Evolutionary conservation across 352 stramenopile genomes (phyloP).

Genomic region (Blastocystis sp.): DNA sequence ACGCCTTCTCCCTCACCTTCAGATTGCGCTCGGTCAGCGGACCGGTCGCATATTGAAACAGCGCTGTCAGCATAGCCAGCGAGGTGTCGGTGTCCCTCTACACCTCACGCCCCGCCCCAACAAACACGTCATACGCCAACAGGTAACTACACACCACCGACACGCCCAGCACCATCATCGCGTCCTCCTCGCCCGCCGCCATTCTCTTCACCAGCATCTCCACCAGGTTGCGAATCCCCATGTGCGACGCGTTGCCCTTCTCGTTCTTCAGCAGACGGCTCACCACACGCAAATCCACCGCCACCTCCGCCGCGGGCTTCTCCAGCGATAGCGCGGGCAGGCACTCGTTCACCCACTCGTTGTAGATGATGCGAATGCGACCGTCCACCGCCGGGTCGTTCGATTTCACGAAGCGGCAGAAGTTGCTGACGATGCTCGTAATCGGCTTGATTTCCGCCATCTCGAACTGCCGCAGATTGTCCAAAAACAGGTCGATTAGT

Average conservation of each 20-base stretch:
- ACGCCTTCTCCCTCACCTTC: not conserved
- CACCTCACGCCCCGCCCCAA: not conserved
- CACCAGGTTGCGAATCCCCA: conserved; percentile 1
- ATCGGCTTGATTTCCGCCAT: not conserved
- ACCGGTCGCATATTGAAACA: too few relatives aligned
- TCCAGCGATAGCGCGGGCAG: not conserved
- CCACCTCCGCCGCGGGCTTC: not conserved
- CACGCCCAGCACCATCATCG: not conserved
- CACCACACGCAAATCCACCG: not conserved
- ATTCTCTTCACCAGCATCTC: not conserved
- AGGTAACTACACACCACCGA: not conserved
- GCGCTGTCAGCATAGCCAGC: too few relatives aligned
- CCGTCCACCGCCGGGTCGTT: not conserved
- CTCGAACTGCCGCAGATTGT: not conserved
- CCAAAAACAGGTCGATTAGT: not conserved
- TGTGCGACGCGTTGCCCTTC: not conserved
- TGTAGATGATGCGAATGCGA: not conserved
- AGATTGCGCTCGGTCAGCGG: too few relatives aligned
- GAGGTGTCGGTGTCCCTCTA: not conserved
- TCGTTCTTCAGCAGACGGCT: not conserved
- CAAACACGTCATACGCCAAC: not conserved
- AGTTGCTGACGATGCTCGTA: not conserved
- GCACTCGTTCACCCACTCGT: conserved; percentile 26
- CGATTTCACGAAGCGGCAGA: conserved; percentile 1
- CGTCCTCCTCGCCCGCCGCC: not conserved